Evolutionary conservation across 352 stramenopile genomes (phyloP).

Genomic region (Phytophthora fragariae): DNA sequence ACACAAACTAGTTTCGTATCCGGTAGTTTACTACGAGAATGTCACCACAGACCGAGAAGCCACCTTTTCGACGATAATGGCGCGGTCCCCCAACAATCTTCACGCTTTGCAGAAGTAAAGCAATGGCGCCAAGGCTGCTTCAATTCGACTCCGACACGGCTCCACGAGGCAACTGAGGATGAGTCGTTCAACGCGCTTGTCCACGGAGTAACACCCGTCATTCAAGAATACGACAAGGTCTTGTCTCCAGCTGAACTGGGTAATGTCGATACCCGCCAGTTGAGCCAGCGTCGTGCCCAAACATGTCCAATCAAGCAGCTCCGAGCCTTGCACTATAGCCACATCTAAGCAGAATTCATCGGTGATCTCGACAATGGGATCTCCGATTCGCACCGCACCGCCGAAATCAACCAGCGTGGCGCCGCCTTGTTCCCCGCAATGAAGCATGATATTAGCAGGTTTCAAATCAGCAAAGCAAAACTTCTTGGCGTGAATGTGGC

Average conservation of each 20-base stretch:
- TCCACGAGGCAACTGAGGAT: conserved; percentile 4
- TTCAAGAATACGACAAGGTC: background rate
- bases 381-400: background rate
- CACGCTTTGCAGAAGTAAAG: background rate
- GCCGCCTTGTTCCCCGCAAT: conserved; percentile 11
- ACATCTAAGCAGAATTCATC: conserved; percentile 4
- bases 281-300: conserved; percentile 13
- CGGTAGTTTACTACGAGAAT: too few relatives aligned
- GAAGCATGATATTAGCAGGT: conserved; percentile 15
- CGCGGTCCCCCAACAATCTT: too few relatives aligned
- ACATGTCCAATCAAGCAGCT: conserved; percentile 7
- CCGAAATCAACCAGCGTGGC: background rate
- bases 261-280: conserved; percentile 11
- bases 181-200: conserved; percentile 1
- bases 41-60: too few relatives aligned
- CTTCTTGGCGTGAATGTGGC: conserved; percentile 8
- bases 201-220: background rate
- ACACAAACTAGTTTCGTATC: too few relatives aligned
- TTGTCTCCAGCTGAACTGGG: background rate
- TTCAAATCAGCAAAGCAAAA: conserved; percentile 13
- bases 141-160: background rate
- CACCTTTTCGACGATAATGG: too few relatives aligned
- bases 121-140: conserved; percentile 1
- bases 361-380: conserved; percentile 3
- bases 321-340: background rate